A percentile compares a stretch with the other conserved stretches of the same genome.
Conservation (phyloP, 768 basidiomycete species). For the Tricholoma bakamatsutake region DNA sequence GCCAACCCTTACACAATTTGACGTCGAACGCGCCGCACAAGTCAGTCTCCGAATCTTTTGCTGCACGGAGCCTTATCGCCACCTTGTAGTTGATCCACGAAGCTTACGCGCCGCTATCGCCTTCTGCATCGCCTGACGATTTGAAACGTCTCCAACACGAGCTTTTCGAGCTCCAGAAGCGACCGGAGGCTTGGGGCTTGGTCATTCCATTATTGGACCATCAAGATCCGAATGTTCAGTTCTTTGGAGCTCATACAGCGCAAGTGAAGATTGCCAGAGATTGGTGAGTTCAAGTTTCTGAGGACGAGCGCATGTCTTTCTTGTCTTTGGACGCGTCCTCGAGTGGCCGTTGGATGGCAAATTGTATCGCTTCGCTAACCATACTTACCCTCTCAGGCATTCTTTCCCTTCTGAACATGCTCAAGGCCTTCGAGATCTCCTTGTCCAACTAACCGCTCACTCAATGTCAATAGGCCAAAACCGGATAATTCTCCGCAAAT, state of each 20-base stretch:
- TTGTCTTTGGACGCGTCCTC: not conserved
- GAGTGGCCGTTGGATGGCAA: not conserved
- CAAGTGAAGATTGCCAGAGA: slow-evolving; percentile 93
- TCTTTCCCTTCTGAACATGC: slow-evolving; percentile 60
- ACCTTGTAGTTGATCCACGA: slow-evolving; percentile 58
- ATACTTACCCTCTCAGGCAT: slow-evolving; percentile 45
- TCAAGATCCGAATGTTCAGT: slow-evolving; percentile 79
- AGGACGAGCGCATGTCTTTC: not conserved
- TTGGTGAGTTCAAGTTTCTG: slow-evolving; percentile 48
- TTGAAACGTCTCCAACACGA: slow-evolving; percentile 64
- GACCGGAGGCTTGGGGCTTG: slow-evolving; percentile 78
- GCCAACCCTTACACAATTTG: slow-evolving; percentile 44
- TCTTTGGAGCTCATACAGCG: slow-evolving; percentile 91
- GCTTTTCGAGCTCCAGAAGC: slow-evolving; percentile 70
- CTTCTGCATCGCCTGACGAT: slow-evolving; percentile 45
- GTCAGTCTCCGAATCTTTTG: slow-evolving; percentile 32
- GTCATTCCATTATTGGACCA: slow-evolving; percentile 71
- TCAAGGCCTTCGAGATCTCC: slow-evolving; percentile 51
- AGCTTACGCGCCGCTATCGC: slow-evolving; percentile 51
- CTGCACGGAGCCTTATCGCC: not conserved
- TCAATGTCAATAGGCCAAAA: slow-evolving; percentile 52
- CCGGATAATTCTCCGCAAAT: slow-evolving; percentile 76
- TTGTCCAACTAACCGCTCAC: slow-evolving; percentile 66
- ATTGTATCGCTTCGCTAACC: not conserved
- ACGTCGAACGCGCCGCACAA: slow-evolving; percentile 54